phyloP scores from a whole-genome alignment of 192 early-diverging fungal genomes.

The Phlyctochytrium arcticum region DNA sequence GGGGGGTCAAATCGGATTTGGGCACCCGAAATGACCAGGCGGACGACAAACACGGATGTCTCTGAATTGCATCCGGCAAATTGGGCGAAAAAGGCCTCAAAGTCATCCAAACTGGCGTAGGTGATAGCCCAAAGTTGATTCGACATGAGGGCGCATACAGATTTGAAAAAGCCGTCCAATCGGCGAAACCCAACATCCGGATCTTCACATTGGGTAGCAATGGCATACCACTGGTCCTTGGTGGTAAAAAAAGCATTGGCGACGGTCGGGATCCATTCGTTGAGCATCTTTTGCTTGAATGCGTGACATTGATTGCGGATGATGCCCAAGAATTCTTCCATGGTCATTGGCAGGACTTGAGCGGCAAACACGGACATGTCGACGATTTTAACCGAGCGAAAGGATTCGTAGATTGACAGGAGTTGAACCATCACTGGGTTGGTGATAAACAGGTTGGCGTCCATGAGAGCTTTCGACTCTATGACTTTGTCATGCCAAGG shows the following conservation, averaged over 20 bases:
- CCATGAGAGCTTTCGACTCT: conserved; percentile 30
- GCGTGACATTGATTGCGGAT: conserved; percentile 48
- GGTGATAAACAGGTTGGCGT: conserved; percentile 50
- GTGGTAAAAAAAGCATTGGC: conserved; percentile 54
- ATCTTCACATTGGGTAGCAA: conserved; percentile 44
- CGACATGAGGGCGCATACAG: conserved; percentile 51
- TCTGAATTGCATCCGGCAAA: conserved; percentile 42
- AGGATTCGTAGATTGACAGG: conserved; percentile 38
- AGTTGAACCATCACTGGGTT: conserved; percentile 53
- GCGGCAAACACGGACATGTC: conserved; percentile 48
- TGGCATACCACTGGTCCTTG: conserved; percentile 56
- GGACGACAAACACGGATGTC: conserved; percentile 45
- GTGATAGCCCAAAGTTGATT: conserved; percentile 56
- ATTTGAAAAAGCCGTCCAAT: conserved; percentile 58
- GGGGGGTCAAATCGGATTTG: conserved; percentile 63
- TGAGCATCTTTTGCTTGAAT: conserved; percentile 49
- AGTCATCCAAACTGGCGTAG: conserved; percentile 41
- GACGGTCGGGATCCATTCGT: conserved; percentile 62
- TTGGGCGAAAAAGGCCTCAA: conserved; percentile 53
- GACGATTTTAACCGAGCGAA: conserved; percentile 36
- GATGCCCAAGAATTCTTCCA: conserved; percentile 54
- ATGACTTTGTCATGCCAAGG: conserved; percentile 52
- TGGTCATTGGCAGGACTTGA: conserved; percentile 46
- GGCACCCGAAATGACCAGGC: conserved; percentile 48
- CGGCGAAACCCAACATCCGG: conserved; percentile 50